Evolutionary conservation across 495 filamentous ascomycete species (phyloP).

Genomic region (Neurospora terricola): DNA sequence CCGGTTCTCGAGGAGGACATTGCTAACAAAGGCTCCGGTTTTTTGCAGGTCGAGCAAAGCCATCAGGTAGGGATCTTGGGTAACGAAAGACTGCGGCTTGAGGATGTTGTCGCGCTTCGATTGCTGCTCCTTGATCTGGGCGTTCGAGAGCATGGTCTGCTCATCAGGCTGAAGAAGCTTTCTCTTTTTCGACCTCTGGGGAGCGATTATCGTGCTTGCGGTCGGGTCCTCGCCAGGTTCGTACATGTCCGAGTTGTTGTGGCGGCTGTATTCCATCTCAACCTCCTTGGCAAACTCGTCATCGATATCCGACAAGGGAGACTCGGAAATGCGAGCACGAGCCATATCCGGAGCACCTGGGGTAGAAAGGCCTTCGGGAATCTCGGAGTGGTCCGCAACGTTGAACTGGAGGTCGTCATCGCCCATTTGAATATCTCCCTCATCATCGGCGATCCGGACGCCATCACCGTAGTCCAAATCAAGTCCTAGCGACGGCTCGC

Average conservation of each 20-base stretch:
- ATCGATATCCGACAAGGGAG: constrained; percentile 61
- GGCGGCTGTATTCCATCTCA: constrained; percentile 42
- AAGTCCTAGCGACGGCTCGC: constrained; percentile 34
- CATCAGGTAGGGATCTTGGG: constrained; percentile 74
- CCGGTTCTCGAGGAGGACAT: constrained; percentile 65
- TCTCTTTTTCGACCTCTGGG: constrained; percentile 64
- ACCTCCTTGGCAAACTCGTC: constrained; percentile 41
- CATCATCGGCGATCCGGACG: constrained; percentile 46
- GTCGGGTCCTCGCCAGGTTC: constrained; percentile 45
- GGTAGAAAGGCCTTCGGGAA: constrained; percentile 14
- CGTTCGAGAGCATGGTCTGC: constrained; percentile 47
- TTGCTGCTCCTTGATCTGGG: constrained; percentile 66
- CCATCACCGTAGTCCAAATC: constrained; percentile 40
- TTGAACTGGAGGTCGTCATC: constrained; percentile 48
- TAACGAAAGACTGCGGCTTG: constrained; percentile 65
- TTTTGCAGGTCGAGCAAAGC: constrained; percentile 85
- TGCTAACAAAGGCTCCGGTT: constrained; percentile 76
- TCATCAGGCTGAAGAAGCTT: constrained; percentile 63
- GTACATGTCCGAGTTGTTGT: constrained; percentile 42
- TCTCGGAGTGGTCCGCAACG: constrained; percentile 38
- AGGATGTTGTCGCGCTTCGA: constrained; percentile 70
- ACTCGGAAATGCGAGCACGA: constrained; percentile 52
- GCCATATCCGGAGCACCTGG: constrained; percentile 29
- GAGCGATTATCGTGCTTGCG: constrained; percentile 34
- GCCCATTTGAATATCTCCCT: constrained; percentile 52